phyloP scores from a whole-genome alignment of 129 eudicot species.

The Apium graveolens region DNA sequence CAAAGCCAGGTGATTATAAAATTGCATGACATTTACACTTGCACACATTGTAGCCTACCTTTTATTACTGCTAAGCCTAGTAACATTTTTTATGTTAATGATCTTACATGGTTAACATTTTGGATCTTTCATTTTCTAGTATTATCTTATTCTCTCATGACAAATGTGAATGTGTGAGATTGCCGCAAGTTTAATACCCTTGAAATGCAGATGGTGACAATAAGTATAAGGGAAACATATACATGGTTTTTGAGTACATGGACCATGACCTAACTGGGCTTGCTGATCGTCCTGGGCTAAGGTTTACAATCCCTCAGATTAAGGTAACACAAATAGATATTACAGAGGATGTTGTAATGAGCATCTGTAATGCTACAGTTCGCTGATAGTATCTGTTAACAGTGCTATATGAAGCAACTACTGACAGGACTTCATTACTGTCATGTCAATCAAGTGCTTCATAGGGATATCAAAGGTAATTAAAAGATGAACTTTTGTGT shows the following conservation, averaged over 20 bases:
- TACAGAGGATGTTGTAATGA: conserved; percentile 5
- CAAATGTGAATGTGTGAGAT: background rate
- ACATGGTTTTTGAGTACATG: conserved; percentile 98
- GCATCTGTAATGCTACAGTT: conserved; percentile 10
- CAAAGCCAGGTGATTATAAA: conserved; percentile 44
- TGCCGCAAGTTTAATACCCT: conserved; percentile 1
- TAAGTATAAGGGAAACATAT: conserved; percentile 78
- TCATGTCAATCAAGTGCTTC: conserved; percentile 88
- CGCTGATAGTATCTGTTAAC: conserved; percentile 25
- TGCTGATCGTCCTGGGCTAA: conserved; percentile 90
- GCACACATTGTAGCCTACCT: background rate
- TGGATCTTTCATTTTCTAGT: conserved; percentile 1
- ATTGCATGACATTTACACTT: background rate
- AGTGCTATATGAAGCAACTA: conserved; percentile 95
- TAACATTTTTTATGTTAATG: background rate
- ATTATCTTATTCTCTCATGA: conserved; percentile 5
- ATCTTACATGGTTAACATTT: background rate
- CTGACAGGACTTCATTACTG: conserved; percentile 96
- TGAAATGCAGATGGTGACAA: conserved; percentile 42
- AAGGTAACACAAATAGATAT: conserved; percentile 36
- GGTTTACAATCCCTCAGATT: conserved; percentile 86
- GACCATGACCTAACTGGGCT: conserved; percentile 98
- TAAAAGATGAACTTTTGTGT: background rate
- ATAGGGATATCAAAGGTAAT: conserved; percentile 87
- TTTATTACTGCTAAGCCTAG: background rate